Evolutionary conservation across 2,329 filamentous ascomycete species (phyloP), one percentile per base, ranked within the genome.

Genomic region (Neurospora sp.): DNA sequence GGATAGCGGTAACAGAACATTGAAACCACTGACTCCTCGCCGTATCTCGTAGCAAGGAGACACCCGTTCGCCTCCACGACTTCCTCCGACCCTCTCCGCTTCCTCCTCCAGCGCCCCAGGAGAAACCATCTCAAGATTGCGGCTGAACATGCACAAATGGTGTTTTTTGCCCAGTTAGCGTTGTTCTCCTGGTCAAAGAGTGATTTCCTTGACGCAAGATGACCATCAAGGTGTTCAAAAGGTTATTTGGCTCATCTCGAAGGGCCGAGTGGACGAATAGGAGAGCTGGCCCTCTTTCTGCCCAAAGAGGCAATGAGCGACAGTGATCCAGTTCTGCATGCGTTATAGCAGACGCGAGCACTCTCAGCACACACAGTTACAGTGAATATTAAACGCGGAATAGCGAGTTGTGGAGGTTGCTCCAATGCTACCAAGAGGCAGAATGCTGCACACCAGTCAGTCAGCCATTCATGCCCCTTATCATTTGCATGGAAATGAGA

Each of bases 251-350:
- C 52, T 38, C 28, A 43, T 68, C 38, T 66, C 39, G 38, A 40
- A 23, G 19, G 40, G 33, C 40, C 70, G 33, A 68, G 40, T 39
- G 58, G 67, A 33, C 58, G 68, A 68, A 67, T 19, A 42, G 40
- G 33, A 70, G 28, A 43, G 42, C 42, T 38, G 38, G 33, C 8
- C 62, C 42, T 46, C 38, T 40, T 38, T 17, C 40, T 36, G 38
- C 70, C 58, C 43, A 69, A 69, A 71, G 42, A 17, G 70, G 70
- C 36, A 69, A 71, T 36, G 70, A 71, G 68, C 68, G 67, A 62
- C 70, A n/a, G 23, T 69, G 70, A 52, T 66, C 68, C 68, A 67
- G 69, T 69, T 71, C 66, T 71, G 68, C 62, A 66, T 69, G 70
- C 70, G 43, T 62, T 33, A 33, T 62, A 28, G 52, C 28, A 28